Base-by-base conservation (phyloP, 495 filamentous ascomycete genomes). In the Penicillium waksmanii region DNA sequence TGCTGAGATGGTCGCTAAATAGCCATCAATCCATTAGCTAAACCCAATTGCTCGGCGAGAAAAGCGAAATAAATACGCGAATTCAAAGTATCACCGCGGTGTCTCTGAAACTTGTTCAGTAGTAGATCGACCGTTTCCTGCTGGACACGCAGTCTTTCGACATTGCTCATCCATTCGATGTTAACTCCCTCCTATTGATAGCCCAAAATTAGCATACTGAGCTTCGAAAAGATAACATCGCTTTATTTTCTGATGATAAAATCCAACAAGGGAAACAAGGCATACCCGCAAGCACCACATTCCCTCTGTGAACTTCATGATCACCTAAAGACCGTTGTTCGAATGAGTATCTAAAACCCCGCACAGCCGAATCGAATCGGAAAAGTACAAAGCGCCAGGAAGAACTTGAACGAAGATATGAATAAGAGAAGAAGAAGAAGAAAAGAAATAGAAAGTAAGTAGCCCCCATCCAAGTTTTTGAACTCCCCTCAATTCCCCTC, bases 81-180 rank as follows among this genome's bases (percentile, higher is more conserved):
- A 55, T 88, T 88, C 25, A 88, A 53, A 3, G 83, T 84, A 64
- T 88, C 83, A 23, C 82, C 82, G 50, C 85, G 78, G 48, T 75
- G 71, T 52, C 71, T 65, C 65, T 78, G 77, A 48, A 69, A 58
- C 53, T 79, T 79, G 57, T 79, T 79, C 54, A 79, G 43, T 19
- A 77, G 59, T 21, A 79, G 54, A 53, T 74, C 61, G n/a, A 76
- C 77, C 0, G 65, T 61, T 33, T 79, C 70, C 9, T 71, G 61
- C 49, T 78, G 65, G 23, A 76, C 53, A 12, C 58, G 53, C 43
- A 76, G 47, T 58, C 77, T 64, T 59, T 79, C 77, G n/a, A 79
- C 74, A 57, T 79, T 79, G 66, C 69, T 77, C 75, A 78, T 78
- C 76, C 75, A 79, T 55, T 79, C 75, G 42, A 79, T 79, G n/a